A percentile compares a stretch with the other conserved stretches of the same genome.
Conservation (phyloP, 1,284 basidiomycete species). For the Calocybe gambosa region DNA sequence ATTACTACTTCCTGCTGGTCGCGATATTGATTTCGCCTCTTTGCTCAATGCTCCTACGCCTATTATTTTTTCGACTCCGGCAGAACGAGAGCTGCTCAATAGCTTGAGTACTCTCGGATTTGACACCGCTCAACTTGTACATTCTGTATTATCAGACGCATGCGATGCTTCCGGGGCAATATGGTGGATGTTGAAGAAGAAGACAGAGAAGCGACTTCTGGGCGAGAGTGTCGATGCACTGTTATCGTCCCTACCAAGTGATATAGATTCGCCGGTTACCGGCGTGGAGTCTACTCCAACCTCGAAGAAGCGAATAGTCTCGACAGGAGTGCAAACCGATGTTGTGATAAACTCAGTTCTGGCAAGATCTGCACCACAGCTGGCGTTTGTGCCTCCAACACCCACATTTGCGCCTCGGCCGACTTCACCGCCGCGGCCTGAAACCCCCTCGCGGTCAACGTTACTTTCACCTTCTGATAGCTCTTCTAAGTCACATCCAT, state of each 20-base stretch:
- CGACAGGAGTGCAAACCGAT: conserved; percentile 36
- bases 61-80: conserved; percentile 78
- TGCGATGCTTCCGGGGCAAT: conserved; percentile 89
- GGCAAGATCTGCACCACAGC: conserved; percentile 42
- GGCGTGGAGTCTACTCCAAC: conserved; percentile 24
- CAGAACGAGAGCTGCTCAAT: conserved; percentile 80
- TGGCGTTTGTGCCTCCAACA: conserved; percentile 69
- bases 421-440: conserved; percentile 47
- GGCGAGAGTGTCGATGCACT: conserved; percentile 37
- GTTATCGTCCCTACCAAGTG: conserved; percentile 25
- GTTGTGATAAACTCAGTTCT: conserved; percentile 18
- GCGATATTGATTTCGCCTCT: conserved; percentile 60
- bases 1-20: conserved; percentile 33
- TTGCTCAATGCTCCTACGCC: conserved; percentile 68
- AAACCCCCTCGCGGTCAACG: conserved; percentile 41
- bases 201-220: conserved; percentile 58
- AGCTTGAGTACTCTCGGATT: conserved; percentile 76
- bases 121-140: conserved; percentile 91
- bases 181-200: conserved; percentile 95
- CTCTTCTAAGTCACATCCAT: conserved; percentile 49
- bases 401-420: conserved; percentile 44
- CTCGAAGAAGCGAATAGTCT: conserved; percentile 25
- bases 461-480: conserved; percentile 55
- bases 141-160: conserved; percentile 87
- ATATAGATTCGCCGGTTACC: conserved; percentile 15